phyloP scores from a whole-genome alignment of 2,329 filamentous ascomycete species.

The Fusarium hainanense region DNA sequence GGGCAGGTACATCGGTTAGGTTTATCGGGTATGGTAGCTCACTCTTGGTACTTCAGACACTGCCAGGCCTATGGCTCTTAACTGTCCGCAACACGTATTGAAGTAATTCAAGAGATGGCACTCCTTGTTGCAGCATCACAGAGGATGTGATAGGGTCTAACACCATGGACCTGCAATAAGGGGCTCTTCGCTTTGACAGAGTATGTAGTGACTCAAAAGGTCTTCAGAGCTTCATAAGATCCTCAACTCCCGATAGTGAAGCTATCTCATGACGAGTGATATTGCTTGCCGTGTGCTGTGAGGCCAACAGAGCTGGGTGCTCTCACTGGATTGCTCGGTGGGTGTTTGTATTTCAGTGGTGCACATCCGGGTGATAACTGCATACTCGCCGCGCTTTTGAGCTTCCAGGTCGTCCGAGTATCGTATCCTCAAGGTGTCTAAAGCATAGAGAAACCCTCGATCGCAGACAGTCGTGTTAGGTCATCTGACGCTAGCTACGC shows the following conservation, averaged over 20 bases:
- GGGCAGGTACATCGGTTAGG: background rate
- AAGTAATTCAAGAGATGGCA: no score
- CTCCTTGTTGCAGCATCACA: no score
- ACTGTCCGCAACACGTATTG: background rate
- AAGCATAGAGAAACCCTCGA: slow-evolving; percentile 86
- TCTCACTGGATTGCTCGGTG: background rate
- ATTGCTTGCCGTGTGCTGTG: background rate
- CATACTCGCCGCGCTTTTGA: accelerated
- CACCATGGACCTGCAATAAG: accelerated
- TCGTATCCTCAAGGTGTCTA: slow-evolving; percentile 95
- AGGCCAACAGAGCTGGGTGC: background rate
- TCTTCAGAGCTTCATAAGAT: no score
- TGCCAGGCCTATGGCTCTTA: background rate
- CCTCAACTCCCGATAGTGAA: no score
- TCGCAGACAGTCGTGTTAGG: slow-evolving; percentile 66
- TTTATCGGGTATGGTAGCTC: no score
- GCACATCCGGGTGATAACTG: background rate
- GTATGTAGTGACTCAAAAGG: no score
- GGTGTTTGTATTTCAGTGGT: background rate
- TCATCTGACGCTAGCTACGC: no score
- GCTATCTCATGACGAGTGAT: accelerated
- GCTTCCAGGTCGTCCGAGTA: slow-evolving; percentile 79
- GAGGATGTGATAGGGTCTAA: no score
- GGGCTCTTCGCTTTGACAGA: background rate
- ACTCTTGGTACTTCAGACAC: background rate